A percentile compares a stretch with the other conserved stretches of the same genome.
Evolutionary conservation across 108 stramenopile species (phyloP).

Genomic region (Asterionellopsis glacialis): DNA sequence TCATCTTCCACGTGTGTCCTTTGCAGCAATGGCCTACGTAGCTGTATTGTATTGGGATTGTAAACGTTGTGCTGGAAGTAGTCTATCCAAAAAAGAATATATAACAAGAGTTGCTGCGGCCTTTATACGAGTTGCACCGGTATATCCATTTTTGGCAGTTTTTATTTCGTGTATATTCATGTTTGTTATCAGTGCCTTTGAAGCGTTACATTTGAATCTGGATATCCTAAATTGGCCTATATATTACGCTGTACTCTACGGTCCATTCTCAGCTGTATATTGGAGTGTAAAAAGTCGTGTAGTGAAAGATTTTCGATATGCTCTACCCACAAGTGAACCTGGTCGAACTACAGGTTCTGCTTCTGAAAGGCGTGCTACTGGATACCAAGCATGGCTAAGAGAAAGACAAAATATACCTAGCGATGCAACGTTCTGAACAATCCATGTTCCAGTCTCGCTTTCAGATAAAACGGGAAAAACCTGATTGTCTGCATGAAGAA

Average conservation of each 20-base stretch:
- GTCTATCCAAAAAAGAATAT: conserved; percentile 13
- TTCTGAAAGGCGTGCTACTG: too few relatives aligned
- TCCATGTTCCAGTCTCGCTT: too few relatives aligned
- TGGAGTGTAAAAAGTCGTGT: conserved; percentile 56
- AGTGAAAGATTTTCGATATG: conserved; percentile 4
- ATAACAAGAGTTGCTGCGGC: conserved; percentile 32
- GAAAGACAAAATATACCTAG: too few relatives aligned
- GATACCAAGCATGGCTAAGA: too few relatives aligned
- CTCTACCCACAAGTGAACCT: neutral
- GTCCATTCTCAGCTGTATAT: conserved; percentile 69
- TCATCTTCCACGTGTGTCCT: conserved; percentile 48
- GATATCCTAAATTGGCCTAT: conserved; percentile 61
- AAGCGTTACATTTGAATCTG: conserved; percentile 43
- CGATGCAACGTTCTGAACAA: too few relatives aligned
- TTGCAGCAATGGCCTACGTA: conserved; percentile 60
- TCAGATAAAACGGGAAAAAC: too few relatives aligned
- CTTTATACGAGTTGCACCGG: conserved; percentile 50
- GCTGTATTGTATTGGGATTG: conserved; percentile 59
- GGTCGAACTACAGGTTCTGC: too few relatives aligned
- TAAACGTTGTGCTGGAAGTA: conserved; percentile 21
- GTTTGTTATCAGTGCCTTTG: conserved; percentile 58
- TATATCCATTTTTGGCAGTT: conserved; percentile 78
- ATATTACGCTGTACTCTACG: conserved; percentile 79
- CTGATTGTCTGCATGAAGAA: too few relatives aligned
- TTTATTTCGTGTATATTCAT: conserved; percentile 73